phyloP scores from a whole-genome alignment of 139 green algal species.

The Chlamydomonas incerta region DNA sequence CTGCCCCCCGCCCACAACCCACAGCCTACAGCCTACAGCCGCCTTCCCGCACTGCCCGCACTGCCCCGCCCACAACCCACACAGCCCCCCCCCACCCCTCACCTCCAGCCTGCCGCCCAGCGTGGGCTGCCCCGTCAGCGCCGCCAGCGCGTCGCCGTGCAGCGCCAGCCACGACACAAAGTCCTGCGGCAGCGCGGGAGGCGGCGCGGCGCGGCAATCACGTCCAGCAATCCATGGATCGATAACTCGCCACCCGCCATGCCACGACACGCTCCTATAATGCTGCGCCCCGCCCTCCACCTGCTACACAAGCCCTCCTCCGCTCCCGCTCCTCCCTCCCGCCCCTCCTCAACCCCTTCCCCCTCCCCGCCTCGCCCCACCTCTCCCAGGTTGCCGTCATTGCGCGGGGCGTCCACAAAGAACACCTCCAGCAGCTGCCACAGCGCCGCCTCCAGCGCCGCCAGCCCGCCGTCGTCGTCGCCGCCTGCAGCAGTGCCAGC shows the following conservation, averaged over 20 bases:
- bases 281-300: neutral
- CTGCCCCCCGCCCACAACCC: too few species aligned
- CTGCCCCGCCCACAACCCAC: neutral
- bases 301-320: neutral
- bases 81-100: neutral
- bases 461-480: neutral
- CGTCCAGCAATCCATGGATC: too few species aligned
- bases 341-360: too few species aligned
- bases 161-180: constrained; percentile 19
- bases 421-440: constrained; percentile 64
- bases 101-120: neutral
- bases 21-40: too few species aligned
- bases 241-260: too few species aligned
- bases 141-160: neutral
- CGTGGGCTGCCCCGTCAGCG: neutral
- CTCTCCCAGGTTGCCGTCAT: constrained; percentile 60
- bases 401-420: constrained; percentile 41
- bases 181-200: too few species aligned
- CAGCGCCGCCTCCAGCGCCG: constrained; percentile 46
- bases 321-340: too few species aligned
- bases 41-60: too few species aligned
- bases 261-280: too few species aligned
- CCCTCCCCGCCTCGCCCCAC: neutral
- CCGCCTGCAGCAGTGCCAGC: too few species aligned
- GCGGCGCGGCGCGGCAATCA: too few species aligned